Percentiles rank a stretch among this genome's conserved stretches.
These are phyloP conservation scores for Casuarina equisetifolia DNA, from an alignment of 306 rosid genomes.

Conservation along the genomic window DNA sequence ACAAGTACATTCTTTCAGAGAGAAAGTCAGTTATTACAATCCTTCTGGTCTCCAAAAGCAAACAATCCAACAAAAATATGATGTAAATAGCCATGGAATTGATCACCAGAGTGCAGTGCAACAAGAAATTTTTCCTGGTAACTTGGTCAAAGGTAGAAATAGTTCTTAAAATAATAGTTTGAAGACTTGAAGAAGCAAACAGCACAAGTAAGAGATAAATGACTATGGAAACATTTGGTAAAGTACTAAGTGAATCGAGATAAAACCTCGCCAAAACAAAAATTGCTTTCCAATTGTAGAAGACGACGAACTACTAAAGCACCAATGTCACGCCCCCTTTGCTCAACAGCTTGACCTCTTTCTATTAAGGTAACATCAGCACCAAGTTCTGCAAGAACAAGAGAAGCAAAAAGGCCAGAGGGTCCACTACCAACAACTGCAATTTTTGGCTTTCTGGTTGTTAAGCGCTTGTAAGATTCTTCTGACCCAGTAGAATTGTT, in stretches of 20 bases:
- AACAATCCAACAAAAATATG: neutral
- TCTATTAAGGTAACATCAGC: slow-evolving; percentile 93
- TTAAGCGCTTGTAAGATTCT: slow-evolving; percentile 17
- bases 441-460: slow-evolving; percentile 61
- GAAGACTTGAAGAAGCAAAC: neutral
- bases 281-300: slow-evolving; percentile 80
- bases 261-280: slow-evolving; percentile 97
- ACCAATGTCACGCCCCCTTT: slow-evolving; percentile 93
- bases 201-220: neutral
- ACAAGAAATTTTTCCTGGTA: neutral
- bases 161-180: neutral
- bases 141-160: neutral
- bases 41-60: neutral
- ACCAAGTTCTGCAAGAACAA: slow-evolving; percentile 90
- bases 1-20: neutral
- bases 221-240: slow-evolving; percentile 11
- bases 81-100: neutral
- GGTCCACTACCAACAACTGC: slow-evolving; percentile 94
- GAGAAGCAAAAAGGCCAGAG: slow-evolving; percentile 84
- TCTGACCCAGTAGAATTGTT: slow-evolving; percentile 32
- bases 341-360: slow-evolving; percentile 97
- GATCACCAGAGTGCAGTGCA: neutral
- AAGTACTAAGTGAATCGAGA: slow-evolving; percentile 37
- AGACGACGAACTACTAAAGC: slow-evolving; percentile 72
- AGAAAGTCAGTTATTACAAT: neutral